Conservation (phyloP, 805 yeast species). For the Kodamaea restingae region DNA sequence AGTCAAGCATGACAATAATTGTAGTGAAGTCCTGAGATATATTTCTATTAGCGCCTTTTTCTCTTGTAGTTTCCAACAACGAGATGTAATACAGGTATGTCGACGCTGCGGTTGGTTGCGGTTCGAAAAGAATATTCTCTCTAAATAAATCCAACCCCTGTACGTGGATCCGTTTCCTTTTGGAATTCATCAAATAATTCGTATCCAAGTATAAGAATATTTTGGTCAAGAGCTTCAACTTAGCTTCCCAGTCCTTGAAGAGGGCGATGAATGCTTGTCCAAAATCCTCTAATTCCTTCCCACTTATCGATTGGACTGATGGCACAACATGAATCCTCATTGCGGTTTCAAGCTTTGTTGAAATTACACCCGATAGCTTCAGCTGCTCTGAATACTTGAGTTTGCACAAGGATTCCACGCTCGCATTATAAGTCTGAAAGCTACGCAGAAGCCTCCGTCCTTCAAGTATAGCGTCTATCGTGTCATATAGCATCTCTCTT, state of each 20-base stretch:
- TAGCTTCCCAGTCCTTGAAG: conserved; percentile 22
- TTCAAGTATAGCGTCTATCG: conserved; percentile 18
- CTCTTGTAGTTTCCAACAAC: conserved; percentile 9
- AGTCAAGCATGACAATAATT: conserved; percentile 20
- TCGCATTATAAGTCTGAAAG: conserved; percentile 22
- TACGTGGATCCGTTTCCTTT: conserved; percentile 7
- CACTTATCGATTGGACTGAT: not conserved
- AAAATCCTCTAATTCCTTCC: not conserved
- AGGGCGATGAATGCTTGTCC: conserved; percentile 12
- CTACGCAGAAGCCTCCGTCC: conserved; percentile 16
- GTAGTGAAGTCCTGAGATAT: conserved; percentile 12
- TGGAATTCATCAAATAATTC: conserved; percentile 24
- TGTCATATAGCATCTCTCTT: conserved; percentile 9
- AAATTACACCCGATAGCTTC: conserved; percentile 19
- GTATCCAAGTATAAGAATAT: conserved; percentile 35
- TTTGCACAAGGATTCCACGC: conserved; percentile 31
- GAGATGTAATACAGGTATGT: conserved; percentile 5
- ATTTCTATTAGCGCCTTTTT: conserved; percentile 6
- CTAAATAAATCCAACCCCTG: conserved; percentile 14
- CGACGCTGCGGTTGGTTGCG: not conserved
- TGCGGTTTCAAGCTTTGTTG: conserved; percentile 16
- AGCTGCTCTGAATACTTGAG: conserved; percentile 32
- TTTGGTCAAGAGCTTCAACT: conserved; percentile 22
- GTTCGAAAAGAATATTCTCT: conserved; percentile 11
- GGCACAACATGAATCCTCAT: conserved; percentile 7